Evolutionary conservation across 1,284 basidiomycete species (phyloP).

Genomic region (Ceratobasidium papillatum): DNA sequence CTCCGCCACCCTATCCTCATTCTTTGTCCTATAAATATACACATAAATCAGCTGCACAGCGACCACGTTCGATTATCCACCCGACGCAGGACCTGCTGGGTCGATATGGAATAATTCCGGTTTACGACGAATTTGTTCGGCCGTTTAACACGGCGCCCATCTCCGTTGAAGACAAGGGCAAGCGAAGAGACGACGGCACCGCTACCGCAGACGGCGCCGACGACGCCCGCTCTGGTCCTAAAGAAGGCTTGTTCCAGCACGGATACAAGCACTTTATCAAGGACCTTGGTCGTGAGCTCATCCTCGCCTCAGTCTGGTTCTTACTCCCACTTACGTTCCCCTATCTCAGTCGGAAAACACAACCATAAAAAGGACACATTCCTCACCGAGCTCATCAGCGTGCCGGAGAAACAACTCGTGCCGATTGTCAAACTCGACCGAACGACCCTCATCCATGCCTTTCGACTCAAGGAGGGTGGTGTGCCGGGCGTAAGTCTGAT

Average conservation of each 20-base stretch:
- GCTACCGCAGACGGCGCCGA: slow-evolving; percentile 7
- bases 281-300: slow-evolving; percentile 33
- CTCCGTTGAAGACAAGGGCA: slow-evolving; percentile 34
- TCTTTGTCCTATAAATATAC: not conserved
- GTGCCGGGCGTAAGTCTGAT: slow-evolving; percentile 34
- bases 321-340: slow-evolving; percentile 4
- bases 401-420: slow-evolving; percentile 27
- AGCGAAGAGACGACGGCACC: slow-evolving; percentile 31
- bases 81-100: slow-evolving; percentile 42
- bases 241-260: slow-evolving; percentile 33
- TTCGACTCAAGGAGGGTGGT: slow-evolving; percentile 34
- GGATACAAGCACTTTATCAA: slow-evolving; percentile 40
- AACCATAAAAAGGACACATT: slow-evolving; percentile 39
- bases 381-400: slow-evolving; percentile 16
- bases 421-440: slow-evolving; percentile 31
- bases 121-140: slow-evolving; percentile 43
- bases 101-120: slow-evolving; percentile 41
- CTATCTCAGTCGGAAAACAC: slow-evolving; percentile 21
- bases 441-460: slow-evolving; percentile 35
- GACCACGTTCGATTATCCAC: slow-evolving; percentile 40
- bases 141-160: slow-evolving; percentile 37
- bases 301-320: not conserved
- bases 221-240: slow-evolving; percentile 21
- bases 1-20: slow-evolving; percentile 13
- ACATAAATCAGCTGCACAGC: not conserved